These are phyloP conservation scores for Celoporthe dispersa DNA, from an alignment of 2,329 filamentous ascomycete species.

Conservation along the genomic window DNA sequence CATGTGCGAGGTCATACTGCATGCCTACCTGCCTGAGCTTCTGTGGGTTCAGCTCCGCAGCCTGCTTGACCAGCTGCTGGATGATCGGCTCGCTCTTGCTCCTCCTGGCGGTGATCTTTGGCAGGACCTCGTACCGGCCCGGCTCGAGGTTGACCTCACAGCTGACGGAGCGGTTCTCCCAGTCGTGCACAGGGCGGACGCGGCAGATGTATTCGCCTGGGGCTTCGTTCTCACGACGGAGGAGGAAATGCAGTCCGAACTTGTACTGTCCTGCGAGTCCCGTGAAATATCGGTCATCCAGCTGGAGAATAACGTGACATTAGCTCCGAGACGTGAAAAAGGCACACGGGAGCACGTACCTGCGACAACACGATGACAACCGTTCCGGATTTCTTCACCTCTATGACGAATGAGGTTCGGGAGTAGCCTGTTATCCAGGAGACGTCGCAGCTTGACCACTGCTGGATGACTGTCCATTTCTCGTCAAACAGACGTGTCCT, in stretches of 20 bases:
- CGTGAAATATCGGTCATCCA: slow-evolving; percentile 51
- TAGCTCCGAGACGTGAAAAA: no score
- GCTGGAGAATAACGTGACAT: slow-evolving; percentile 39
- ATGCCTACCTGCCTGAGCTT: slow-evolving; percentile 66
- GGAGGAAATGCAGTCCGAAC: slow-evolving; percentile 49
- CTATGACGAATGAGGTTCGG: slow-evolving; percentile 49
- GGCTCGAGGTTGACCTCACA: slow-evolving; percentile 73
- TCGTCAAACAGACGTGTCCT: slow-evolving; percentile 52
- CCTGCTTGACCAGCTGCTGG: slow-evolving; percentile 61
- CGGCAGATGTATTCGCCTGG: slow-evolving; percentile 40
- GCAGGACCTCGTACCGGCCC: slow-evolving; percentile 69
- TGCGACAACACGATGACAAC: slow-evolving; percentile 50
- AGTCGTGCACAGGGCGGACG: slow-evolving; percentile 40
- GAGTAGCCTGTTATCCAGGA: slow-evolving; percentile 52
- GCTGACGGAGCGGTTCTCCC: slow-evolving; percentile 66
- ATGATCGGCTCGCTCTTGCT: slow-evolving; percentile 52
- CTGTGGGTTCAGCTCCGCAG: slow-evolving; percentile 54
- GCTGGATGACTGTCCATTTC: slow-evolving; percentile 49
- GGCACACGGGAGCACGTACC: no score
- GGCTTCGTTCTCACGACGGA: slow-evolving; percentile 39
- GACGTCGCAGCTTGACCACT: slow-evolving; percentile 49
- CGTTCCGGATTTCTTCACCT: slow-evolving; percentile 45
- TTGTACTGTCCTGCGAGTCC: slow-evolving; percentile 51
- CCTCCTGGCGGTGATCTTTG: slow-evolving; percentile 65
- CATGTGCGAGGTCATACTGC: slow-evolving; percentile 65